Evolutionary conservation across 1,284 basidiomycete species (phyloP).

Genomic region (Singerocomus rubriflavus): DNA sequence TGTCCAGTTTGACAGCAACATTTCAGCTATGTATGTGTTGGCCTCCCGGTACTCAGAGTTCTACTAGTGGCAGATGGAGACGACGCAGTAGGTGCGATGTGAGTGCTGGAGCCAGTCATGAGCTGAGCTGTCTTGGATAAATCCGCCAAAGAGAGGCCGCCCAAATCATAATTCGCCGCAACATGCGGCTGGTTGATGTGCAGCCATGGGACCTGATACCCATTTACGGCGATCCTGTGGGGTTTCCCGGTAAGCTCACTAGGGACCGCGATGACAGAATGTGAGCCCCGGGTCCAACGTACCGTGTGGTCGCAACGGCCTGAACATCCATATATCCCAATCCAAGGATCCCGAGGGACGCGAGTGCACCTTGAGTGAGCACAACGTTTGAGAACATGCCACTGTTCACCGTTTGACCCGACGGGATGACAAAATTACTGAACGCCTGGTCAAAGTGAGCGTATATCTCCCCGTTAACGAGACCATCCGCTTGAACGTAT

Average conservation of each 20-base stretch:
- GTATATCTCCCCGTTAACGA: slow-evolving; percentile 49
- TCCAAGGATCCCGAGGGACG: slow-evolving; percentile 54
- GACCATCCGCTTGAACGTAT: slow-evolving; percentile 54
- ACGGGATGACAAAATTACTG: slow-evolving; percentile 52
- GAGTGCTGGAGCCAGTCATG: slow-evolving; percentile 2
- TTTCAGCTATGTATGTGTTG: neutral
- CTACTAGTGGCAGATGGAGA: neutral
- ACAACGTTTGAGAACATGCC: slow-evolving; percentile 54
- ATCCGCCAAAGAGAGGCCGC: slow-evolving; percentile 19
- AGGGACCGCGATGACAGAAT: neutral
- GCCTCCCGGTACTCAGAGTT: too few relatives aligned
- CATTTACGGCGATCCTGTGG: slow-evolving; percentile 42
- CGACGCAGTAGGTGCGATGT: neutral
- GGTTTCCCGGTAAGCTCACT: neutral
- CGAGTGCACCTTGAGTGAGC: slow-evolving; percentile 53
- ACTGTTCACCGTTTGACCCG: slow-evolving; percentile 55
- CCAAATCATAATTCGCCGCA: slow-evolving; percentile 40
- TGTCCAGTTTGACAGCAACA: neutral
- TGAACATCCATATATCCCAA: slow-evolving; percentile 51
- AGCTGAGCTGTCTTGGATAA: slow-evolving; percentile 19
- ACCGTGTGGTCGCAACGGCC: slow-evolving; percentile 46
- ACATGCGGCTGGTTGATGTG: slow-evolving; percentile 48
- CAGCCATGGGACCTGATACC: slow-evolving; percentile 59
- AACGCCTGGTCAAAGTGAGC: slow-evolving; percentile 58
- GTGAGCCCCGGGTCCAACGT: slow-evolving; percentile 7